A percentile compares a stretch with the other conserved stretches of the same genome.
Evolutionary conservation across 2,329 filamentous ascomycete genomes (phyloP).

Genomic region (Lecanoromycetidae sp.): DNA sequence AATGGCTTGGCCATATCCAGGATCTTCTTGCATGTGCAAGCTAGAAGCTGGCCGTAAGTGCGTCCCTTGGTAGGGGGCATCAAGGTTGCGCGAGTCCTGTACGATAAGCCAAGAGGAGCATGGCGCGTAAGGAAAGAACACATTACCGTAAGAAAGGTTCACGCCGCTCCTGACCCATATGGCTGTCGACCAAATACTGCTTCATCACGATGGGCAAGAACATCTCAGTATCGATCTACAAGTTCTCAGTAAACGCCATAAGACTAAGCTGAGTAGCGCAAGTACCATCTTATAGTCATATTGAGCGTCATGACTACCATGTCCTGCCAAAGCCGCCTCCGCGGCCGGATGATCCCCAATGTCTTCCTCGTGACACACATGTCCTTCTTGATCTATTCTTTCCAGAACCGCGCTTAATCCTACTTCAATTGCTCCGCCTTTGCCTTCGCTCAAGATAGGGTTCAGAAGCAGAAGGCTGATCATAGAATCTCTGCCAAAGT

Average conservation of each 20-base stretch:
- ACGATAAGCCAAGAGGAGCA: background rate
- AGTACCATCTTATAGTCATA: background rate
- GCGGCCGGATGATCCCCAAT: slow-evolving; percentile 1
- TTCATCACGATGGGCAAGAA: slow-evolving; percentile 1
- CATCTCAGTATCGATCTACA: background rate
- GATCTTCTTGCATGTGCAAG: slow-evolving; percentile 35
- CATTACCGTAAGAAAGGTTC: background rate
- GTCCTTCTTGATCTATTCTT: background rate
- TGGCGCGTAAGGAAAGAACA: background rate
- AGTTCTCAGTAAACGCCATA: background rate
- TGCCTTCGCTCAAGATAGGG: slow-evolving; percentile 33
- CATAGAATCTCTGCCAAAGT: slow-evolving; percentile 55
- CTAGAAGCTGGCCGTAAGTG: background rate
- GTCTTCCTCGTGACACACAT: background rate
- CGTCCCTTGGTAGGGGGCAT: background rate
- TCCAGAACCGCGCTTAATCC: background rate
- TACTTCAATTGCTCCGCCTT: background rate
- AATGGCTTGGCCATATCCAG: slow-evolving; percentile 47
- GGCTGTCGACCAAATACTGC: background rate
- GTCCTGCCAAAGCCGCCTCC: background rate
- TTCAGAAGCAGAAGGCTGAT: slow-evolving; percentile 48
- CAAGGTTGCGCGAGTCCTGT: slow-evolving; percentile 1
- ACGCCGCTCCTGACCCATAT: background rate
- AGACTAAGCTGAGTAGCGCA: background rate
- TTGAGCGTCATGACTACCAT: background rate